Evolutionary conservation across 768 basidiomycete species (phyloP).

Genomic region (Podaxis sp.): DNA sequence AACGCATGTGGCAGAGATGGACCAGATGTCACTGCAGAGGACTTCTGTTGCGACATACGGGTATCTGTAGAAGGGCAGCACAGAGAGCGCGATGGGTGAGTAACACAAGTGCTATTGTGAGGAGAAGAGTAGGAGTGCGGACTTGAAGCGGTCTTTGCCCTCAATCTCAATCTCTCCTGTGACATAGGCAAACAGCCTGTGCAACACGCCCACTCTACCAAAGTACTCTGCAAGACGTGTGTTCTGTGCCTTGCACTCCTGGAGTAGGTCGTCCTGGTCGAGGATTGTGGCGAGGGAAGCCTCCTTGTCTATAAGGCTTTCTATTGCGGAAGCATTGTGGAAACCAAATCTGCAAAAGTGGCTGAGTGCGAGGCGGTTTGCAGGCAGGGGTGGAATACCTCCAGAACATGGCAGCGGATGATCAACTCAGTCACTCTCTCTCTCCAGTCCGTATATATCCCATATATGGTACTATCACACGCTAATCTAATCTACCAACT

Average conservation of each 20-base stretch:
- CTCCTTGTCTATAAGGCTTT: conserved; percentile 86
- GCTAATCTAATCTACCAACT: neutral
- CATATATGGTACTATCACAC: conserved; percentile 8
- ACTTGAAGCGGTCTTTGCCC: conserved; percentile 80
- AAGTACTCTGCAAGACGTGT: conserved; percentile 86
- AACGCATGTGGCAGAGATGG: conserved; percentile 87
- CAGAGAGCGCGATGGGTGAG: neutral
- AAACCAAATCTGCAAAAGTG: conserved; percentile 70
- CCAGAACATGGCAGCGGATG: conserved; percentile 12
- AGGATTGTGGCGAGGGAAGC: conserved; percentile 87
- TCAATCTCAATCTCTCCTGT: conserved; percentile 82
- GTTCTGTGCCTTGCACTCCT: conserved; percentile 95
- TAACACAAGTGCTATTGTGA: neutral
- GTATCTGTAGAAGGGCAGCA: conserved; percentile 52
- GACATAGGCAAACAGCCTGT: conserved; percentile 79
- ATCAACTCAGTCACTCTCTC: neutral
- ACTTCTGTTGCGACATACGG: conserved; percentile 93
- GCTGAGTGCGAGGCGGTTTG: neutral
- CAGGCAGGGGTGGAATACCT: conserved; percentile 8
- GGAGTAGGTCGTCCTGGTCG: conserved; percentile 89
- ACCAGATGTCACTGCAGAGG: conserved; percentile 93
- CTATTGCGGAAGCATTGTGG: conserved; percentile 84
- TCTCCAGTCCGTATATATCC: neutral
- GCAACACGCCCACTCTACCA: conserved; percentile 74
- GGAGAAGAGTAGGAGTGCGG: conserved; percentile 27